Percentiles rank a stretch among this genome's conserved stretches.
These are phyloP conservation scores for Chaetomiaceae sp. DNA, from an alignment of 2,329 filamentous ascomycete species.

Conservation along the genomic window DNA sequence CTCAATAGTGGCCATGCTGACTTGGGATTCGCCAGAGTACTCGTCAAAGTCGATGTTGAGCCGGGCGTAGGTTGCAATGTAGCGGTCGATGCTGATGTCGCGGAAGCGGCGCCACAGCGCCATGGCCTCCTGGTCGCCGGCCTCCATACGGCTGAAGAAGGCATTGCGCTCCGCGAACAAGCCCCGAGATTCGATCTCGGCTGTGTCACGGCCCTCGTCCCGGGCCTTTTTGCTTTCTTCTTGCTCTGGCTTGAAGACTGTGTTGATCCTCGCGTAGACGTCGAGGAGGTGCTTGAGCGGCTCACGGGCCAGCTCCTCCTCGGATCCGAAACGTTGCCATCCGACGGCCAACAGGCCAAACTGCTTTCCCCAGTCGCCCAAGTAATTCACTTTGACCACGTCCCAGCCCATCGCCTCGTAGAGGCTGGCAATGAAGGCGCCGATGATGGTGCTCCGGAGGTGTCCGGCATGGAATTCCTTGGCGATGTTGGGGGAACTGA, in stretches of 20 bases:
- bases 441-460: constrained; percentile 71
- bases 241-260: constrained; percentile 58
- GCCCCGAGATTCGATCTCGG: constrained; percentile 40
- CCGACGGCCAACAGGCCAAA: constrained; percentile 64
- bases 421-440: constrained; percentile 66
- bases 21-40: constrained; percentile 65
- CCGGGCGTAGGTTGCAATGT: constrained; percentile 54
- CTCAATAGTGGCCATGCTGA: constrained; percentile 47
- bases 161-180: constrained; percentile 53
- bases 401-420: constrained; percentile 68
- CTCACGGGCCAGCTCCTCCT: constrained; percentile 59
- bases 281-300: constrained; percentile 70
- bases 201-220: constrained; percentile 41
- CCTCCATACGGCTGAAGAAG: constrained; percentile 59
- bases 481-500: constrained; percentile 72
- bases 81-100: constrained; percentile 54
- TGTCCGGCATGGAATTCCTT: constrained; percentile 74
- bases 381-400: constrained; percentile 67
- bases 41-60: constrained; percentile 60
- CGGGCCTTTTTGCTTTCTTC: constrained; percentile 52
- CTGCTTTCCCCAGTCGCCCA: constrained; percentile 76
- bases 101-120: constrained; percentile 56
- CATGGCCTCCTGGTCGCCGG: constrained; percentile 53
- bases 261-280: constrained; percentile 66
- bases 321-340: constrained; percentile 62